Evolutionary conservation across 2,329 filamentous ascomycete genomes (phyloP).

Genomic region (Polytolypa hystricis): DNA sequence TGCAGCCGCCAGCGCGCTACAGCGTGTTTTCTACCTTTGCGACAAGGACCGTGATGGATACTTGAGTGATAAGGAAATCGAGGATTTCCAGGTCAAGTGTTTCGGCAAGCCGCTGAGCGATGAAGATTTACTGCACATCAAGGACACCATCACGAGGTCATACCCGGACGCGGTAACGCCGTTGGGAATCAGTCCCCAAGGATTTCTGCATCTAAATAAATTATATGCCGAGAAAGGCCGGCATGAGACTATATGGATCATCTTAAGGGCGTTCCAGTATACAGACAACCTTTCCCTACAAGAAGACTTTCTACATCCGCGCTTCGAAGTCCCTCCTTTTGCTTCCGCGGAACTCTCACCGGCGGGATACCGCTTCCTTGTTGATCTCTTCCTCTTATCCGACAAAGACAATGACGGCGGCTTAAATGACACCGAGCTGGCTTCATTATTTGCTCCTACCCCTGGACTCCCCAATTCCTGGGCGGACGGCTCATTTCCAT

Average conservation of each 20-base stretch:
- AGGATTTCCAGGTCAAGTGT: constrained; percentile 80
- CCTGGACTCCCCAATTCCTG: constrained; percentile 80
- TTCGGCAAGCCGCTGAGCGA: constrained; percentile 77
- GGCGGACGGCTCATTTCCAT: constrained; percentile 81
- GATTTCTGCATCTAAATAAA: constrained; percentile 85
- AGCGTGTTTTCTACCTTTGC: constrained; percentile 86
- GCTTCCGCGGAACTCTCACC: constrained; percentile 90
- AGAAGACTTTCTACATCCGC: constrained; percentile 82
- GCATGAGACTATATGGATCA: constrained; percentile 97
- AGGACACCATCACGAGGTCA: constrained; percentile 65
- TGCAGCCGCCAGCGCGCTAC: constrained; percentile 72
- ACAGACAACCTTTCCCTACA: constrained; percentile 89
- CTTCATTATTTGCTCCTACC: constrained; percentile 81
- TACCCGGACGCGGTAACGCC: constrained; percentile 52
- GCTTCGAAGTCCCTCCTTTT: constrained; percentile 85
- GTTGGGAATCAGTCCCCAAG: constrained; percentile 66
- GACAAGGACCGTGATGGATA: constrained; percentile 94
- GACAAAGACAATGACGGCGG: constrained; percentile 98
- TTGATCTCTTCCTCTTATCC: constrained; percentile 87
- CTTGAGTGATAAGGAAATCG: constrained; percentile 80
- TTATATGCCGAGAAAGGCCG: constrained; percentile 95
- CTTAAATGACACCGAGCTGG: constrained; percentile 72
- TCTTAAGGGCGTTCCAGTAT: constrained; percentile 87
- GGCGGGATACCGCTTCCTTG: constrained; percentile 91
- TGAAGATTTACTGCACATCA: constrained; percentile 84